Evolutionary conservation across 768 basidiomycete genomes (phyloP).

Genomic region (Ramaria rubella): DNA sequence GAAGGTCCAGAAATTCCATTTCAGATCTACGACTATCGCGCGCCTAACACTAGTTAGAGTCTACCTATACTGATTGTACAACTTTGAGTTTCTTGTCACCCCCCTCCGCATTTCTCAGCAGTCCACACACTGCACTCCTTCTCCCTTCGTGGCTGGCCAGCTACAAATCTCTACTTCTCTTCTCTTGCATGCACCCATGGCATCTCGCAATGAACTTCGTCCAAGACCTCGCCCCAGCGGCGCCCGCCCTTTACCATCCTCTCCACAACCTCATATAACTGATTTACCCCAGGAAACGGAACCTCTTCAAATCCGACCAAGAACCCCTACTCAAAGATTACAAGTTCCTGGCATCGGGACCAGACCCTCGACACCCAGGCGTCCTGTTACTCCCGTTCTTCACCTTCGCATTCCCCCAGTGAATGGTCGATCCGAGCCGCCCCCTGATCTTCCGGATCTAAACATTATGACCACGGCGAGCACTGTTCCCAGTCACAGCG

Average conservation of each 20-base stretch:
- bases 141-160: not conserved
- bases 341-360: constrained; percentile 25
- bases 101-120: not conserved
- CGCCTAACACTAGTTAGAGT: not conserved
- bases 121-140: not conserved
- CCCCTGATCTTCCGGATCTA: not conserved
- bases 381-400: constrained; percentile 21
- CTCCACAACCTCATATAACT: constrained; percentile 28
- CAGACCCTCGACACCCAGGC: not conserved
- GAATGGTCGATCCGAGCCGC: constrained; percentile 6
- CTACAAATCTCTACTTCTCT: not conserved
- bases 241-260: constrained; percentile 40
- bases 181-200: constrained; percentile 8
- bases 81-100: not conserved
- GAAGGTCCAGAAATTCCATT: too few relatives aligned
- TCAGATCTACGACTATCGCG: not conserved
- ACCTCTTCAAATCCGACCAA: constrained; percentile 34
- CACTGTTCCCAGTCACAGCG: not conserved
- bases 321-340: constrained; percentile 20
- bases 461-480: not conserved
- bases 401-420: constrained; percentile 20
- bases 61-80: not conserved
- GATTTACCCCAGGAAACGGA: constrained; percentile 24
- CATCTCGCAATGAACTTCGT: constrained; percentile 21
- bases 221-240: constrained; percentile 40